Percentiles rank a stretch among this genome's conserved stretches.
These are phyloP conservation scores for Cystodermella granulosa DNA, from an alignment of 1,284 basidiomycete genomes.

Conservation along the genomic window DNA sequence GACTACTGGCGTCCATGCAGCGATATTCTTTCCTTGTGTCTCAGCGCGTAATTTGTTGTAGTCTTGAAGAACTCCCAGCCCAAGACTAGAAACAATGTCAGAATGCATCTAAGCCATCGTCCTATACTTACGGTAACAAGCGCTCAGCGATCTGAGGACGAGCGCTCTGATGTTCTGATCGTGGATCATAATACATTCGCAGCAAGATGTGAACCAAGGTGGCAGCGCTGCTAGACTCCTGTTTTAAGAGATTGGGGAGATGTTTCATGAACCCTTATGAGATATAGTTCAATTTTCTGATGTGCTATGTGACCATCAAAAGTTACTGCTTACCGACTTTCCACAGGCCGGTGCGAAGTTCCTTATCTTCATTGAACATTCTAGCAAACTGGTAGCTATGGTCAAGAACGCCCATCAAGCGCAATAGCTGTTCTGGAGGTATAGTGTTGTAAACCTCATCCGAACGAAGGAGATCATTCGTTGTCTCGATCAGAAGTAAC, in stretches of 20 bases:
- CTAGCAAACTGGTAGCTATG: conserved; percentile 97
- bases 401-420: conserved; percentile 91
- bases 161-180: conserved; percentile 77
- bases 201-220: conserved; percentile 90
- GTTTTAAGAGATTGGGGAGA: conserved; percentile 94
- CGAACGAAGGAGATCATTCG: conserved; percentile 91
- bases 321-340: conserved; percentile 96
- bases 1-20: conserved; percentile 97
- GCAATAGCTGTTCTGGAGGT: conserved; percentile 87
- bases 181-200: conserved; percentile 91
- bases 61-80: conserved; percentile 85
- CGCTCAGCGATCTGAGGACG: conserved; percentile 82
- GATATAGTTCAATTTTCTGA: conserved; percentile 4
- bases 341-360: conserved; percentile 93
- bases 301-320: background rate
- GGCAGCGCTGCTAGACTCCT: conserved; percentile 95
- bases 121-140: conserved; percentile 84
- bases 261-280: conserved; percentile 96
- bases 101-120: too few species aligned
- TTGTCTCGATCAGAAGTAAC: conserved; percentile 93
- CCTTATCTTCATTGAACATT: conserved; percentile 97
- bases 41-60: conserved; percentile 88
- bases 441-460: conserved; percentile 90
- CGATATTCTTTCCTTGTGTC: conserved; percentile 91
- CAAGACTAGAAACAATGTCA: conserved; percentile 53